phyloP scores from a whole-genome alignment of 331 rosid species.

The Pyracantha coccinea region DNA sequence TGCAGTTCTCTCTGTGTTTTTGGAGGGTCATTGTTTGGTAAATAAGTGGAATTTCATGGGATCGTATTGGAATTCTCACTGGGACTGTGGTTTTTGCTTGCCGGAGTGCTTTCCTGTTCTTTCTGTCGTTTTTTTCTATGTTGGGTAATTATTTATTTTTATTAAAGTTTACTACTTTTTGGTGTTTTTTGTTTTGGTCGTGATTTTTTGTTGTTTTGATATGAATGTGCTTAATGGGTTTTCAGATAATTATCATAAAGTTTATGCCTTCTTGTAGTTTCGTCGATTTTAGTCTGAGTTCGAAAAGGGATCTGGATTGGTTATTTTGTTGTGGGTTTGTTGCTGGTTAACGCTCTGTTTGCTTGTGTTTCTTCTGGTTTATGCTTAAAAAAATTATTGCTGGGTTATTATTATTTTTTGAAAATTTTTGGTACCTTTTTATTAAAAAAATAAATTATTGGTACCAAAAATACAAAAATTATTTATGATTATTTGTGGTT shows the following conservation, averaged over 20 bases:
- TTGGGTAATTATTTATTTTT: neutral
- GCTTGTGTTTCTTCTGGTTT: neutral
- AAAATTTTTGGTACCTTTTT: too few relatives aligned
- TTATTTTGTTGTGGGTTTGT: constrained; percentile 16
- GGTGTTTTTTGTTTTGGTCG: constrained; percentile 14
- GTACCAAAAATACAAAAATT: neutral
- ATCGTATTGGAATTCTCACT: constrained; percentile 48
- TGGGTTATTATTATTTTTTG: neutral
- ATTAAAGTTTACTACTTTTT: neutral
- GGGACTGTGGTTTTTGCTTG: constrained; percentile 19
- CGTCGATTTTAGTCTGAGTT: constrained; percentile 21
- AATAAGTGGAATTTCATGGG: constrained; percentile 37
- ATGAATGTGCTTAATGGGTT: constrained; percentile 38
- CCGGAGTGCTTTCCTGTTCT: constrained; percentile 16
- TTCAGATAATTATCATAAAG: constrained; percentile 31
- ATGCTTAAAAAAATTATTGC: neutral
- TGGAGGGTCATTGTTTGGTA: constrained; percentile 18
- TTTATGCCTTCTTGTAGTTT: constrained; percentile 26
- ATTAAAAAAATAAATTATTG: neutral
- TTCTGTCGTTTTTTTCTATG: neutral
- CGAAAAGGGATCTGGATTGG: constrained; percentile 50
- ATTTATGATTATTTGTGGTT: neutral
- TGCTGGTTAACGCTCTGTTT: constrained; percentile 1
- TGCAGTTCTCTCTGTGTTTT: constrained; percentile 21
- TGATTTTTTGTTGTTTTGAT: constrained; percentile 21